Conservation (phyloP, 352 stramenopile species). For the Paralagenidium karlingii region DNA sequence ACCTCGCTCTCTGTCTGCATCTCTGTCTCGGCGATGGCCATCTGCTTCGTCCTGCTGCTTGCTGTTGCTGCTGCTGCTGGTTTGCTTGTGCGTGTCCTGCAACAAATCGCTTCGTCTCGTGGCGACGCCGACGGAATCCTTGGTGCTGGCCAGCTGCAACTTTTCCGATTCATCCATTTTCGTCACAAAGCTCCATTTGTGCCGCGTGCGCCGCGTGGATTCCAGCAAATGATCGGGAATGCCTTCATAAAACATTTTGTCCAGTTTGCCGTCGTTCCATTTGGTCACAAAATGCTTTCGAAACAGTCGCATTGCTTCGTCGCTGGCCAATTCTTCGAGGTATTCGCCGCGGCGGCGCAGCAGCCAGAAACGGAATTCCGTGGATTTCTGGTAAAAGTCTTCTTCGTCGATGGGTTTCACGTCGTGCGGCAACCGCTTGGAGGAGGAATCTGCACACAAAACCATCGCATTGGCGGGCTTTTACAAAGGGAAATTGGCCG, state of each 20-base stretch:
- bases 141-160: slow-evolving; percentile 39
- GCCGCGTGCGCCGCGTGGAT: slow-evolving; percentile 48
- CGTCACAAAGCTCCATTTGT: slow-evolving; percentile 50
- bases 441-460: too few relatives aligned
- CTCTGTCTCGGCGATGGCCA: background rate
- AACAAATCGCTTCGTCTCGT: slow-evolving; percentile 42
- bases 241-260: slow-evolving; percentile 49
- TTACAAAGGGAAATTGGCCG: too few relatives aligned
- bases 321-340: slow-evolving; percentile 54
- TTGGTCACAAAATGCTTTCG: slow-evolving; percentile 33
- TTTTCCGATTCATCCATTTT: slow-evolving; percentile 45
- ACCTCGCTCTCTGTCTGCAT: background rate
- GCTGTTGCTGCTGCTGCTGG: too few relatives aligned
- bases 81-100: background rate
- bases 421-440: slow-evolving; percentile 12
- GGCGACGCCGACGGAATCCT: slow-evolving; percentile 57
- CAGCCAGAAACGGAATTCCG: slow-evolving; percentile 68
- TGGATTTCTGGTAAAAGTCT: slow-evolving; percentile 56
- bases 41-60: slow-evolving; percentile 2
- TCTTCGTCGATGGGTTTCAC: slow-evolving; percentile 23
- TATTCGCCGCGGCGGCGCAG: slow-evolving; percentile 37
- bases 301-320: slow-evolving; percentile 39
- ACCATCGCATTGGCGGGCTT: too few relatives aligned
- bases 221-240: slow-evolving; percentile 52
- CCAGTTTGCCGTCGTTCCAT: slow-evolving; percentile 47